Base-by-base conservation (phyloP, 768 basidiomycete genomes). In the Amanita pallidorosea region DNA sequence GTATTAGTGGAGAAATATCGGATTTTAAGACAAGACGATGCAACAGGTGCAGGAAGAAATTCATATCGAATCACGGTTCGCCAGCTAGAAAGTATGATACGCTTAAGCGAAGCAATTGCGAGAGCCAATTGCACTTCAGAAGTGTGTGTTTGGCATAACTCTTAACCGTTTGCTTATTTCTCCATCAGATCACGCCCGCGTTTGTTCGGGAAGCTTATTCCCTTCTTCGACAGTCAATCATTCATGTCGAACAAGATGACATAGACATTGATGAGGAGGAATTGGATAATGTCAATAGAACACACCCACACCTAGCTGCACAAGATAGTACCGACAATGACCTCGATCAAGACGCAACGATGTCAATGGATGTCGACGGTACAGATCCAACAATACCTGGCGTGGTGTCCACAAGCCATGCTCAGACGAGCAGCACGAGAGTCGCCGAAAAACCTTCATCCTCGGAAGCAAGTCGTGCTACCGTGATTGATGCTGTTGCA, bases 191-290 rank as follows among this genome's bases (percentile, higher is more conserved):
- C 59, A 88, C 80, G 0, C 93, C 95, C 6, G 85, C 79, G 2
- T 94, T 95, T 63, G 95, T 99, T 18, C 83, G 93, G 36, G 96
- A 99, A 67, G 96, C 96, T 2, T 98, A 88, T 68, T 83, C 81
- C 38, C 83, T 99, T 17, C 73, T 99, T 11, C 82, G 89, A 22
- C 94, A 96, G 63, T 98, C 96, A 2, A 99, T 99, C 67, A 97
- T 99, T 59, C 96, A 98, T 61, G 94, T 99, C 54, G 96, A 99
- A 62, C 93, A 98, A 64, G 96, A 99, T 62, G 95, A 98, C 59
- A 84, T 99, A 60, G 92, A 96, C 63, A 88, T 98, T 65, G 96
- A 98, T 61, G 90, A 94, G 57, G 91, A 95, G 59, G 91, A 91
- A 52, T 67, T 76, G 2, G 73, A 76, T 4, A 35, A n/a, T 23